Base-by-base conservation (phyloP, 176 grass and related monocot species). In the Musa schizocarpa region DNA sequence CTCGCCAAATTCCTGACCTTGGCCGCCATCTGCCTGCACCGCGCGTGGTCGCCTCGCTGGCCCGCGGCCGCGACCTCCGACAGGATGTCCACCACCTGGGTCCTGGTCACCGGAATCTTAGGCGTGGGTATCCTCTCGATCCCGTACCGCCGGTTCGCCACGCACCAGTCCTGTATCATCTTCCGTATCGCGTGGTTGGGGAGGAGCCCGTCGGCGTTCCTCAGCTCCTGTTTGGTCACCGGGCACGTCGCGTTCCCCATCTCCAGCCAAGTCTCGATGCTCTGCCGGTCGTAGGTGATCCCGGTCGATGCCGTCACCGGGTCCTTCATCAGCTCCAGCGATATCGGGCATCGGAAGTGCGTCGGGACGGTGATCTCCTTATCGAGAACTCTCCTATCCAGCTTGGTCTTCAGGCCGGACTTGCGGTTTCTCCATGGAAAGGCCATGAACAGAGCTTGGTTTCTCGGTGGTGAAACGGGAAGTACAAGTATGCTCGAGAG, bases 151-250 rank as follows among this genome's bases (percentile, higher is more conserved):
- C 89, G 71, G 81, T 92, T 86, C 2, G 79, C 79, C 23, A 96
- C 93, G 72, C 93, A 96, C 93, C 93, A 96, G 52, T 96, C 93
- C 85, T 96, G 93, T 61, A 96, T 96, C 23, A 85, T 69, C 75
- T 89, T 50, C 50, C 93, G 83, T 2, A 85, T 74, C 52, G 85
- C 62, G 50, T 96, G 93, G 86, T 96, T 96, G 0, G 93, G 93
- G 27, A 92, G 63, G 11, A 96, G 81, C 72, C 92, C 87, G 13
- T 90, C 93, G 34, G 34, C 34, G 0, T 53, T 49, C 3, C 78
- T 53, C 11, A 92, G 68, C 61, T 84, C 79, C 5, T 54, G 76
- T 2, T 61, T 74, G n/a, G 87, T 90, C 29, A 92, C 87, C 25
- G 93, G 93, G 74, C 93, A 96, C 12, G 83, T 81, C 3, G 13